Percentiles rank a stretch among this genome's conserved stretches.
Conservation (phyloP, 495 filamentous ascomycete species). For the Neurospora sp. region DNA sequence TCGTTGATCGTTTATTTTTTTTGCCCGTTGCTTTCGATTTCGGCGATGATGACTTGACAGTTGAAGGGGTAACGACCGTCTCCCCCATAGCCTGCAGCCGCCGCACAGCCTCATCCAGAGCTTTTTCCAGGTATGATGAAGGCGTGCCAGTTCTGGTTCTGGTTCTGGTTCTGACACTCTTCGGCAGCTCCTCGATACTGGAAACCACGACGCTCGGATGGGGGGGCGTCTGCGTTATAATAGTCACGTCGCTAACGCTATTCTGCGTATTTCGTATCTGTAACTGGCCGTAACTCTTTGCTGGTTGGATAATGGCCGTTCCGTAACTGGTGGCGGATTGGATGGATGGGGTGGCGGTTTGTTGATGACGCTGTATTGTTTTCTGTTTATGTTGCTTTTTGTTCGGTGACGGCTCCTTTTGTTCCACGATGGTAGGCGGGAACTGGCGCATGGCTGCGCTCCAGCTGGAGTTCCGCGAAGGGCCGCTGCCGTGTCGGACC, state of each 20-base stretch:
- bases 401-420: slow-evolving; percentile 18
- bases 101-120: slow-evolving; percentile 25
- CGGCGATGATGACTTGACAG: background rate
- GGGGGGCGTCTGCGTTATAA: background rate
- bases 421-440: slow-evolving; percentile 20
- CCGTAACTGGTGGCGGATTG: background rate
- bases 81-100: slow-evolving; percentile 24
- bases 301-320: background rate
- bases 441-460: background rate
- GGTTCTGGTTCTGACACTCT: background rate
- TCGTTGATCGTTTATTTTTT: background rate
- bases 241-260: background rate
- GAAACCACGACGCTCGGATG: background rate
- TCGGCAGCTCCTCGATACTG: background rate
- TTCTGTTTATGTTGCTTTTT: slow-evolving; percentile 12
- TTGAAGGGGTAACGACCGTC: background rate
- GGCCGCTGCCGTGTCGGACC: background rate
- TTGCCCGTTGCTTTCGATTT: background rate
- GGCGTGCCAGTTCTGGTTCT: slow-evolving; percentile 6
- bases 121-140: slow-evolving; percentile 27
- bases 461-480: background rate
- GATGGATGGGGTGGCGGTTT: background rate
- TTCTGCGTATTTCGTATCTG: background rate
- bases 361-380: slow-evolving; percentile 9
- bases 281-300: background rate